Percentiles rank a stretch among this genome's conserved stretches.
phyloP scores from a whole-genome alignment of 441 rosid genomes.

The Erodium moschatum region DNA sequence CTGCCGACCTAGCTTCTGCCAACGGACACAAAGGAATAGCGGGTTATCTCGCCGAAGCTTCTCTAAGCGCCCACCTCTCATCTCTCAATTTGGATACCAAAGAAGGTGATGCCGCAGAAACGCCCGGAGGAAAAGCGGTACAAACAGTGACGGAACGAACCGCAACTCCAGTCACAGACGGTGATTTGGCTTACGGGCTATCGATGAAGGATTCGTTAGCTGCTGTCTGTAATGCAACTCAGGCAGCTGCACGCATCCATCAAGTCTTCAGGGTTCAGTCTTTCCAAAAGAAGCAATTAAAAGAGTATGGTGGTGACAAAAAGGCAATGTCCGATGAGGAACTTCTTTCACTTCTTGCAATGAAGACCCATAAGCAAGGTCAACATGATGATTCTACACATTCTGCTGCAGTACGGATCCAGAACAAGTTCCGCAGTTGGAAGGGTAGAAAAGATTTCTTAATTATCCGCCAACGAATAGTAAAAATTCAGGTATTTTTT shows the following conservation, averaged over 20 bases:
- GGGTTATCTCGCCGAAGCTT: conserved; percentile 77
- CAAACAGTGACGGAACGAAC: conserved; percentile 44
- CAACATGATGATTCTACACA: conserved; percentile 53
- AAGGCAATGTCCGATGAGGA: conserved; percentile 49
- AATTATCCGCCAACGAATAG: conserved; percentile 59
- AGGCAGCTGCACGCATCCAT: conserved; percentile 76
- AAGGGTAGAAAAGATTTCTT: conserved; percentile 75
- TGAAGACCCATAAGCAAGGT: conserved; percentile 43
- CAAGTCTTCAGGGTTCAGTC: conserved; percentile 83
- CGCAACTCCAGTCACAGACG: conserved; percentile 28
- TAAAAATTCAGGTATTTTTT: conserved; percentile 65
- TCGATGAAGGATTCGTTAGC: conserved; percentile 64
- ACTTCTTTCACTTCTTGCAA: conserved; percentile 55
- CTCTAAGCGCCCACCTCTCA: conserved; percentile 47
- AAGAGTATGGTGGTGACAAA: conserved; percentile 45
- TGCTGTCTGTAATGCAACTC: conserved; percentile 76
- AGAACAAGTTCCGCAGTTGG: conserved; percentile 80
- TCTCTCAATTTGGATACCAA: conserved; percentile 46
- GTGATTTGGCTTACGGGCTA: conserved; percentile 44
- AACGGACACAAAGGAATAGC: conserved; percentile 89
- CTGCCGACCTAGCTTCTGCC: conserved; percentile 80
- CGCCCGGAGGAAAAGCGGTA: conserved; percentile 30
- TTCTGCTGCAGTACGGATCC: conserved; percentile 70
- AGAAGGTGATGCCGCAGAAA: conserved; percentile 31
- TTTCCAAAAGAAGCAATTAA: conserved; percentile 68